phyloP scores from a whole-genome alignment of 306 rosid species.

The Cucumis cinereus region DNA sequence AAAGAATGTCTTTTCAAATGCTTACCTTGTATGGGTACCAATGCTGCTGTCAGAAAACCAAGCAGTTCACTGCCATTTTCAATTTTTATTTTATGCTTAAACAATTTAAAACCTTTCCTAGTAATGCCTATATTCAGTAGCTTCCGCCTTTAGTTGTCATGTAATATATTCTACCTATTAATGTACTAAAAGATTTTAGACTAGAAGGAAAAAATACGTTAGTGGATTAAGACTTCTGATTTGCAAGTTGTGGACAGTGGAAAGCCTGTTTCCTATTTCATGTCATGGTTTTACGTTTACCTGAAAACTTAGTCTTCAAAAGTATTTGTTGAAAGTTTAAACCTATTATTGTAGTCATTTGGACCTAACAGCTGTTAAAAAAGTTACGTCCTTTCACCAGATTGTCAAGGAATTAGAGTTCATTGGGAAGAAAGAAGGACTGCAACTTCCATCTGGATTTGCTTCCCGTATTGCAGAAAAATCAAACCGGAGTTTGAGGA shows the following conservation, averaged over 20 bases:
- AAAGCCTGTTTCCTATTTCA: not conserved
- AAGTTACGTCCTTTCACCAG: constrained; percentile 20
- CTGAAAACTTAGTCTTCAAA: not conserved
- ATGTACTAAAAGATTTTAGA: not conserved
- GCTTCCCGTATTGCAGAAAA: constrained; percentile 68
- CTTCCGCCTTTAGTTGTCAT: not conserved
- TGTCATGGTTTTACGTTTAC: not conserved
- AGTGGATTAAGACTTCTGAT: not conserved
- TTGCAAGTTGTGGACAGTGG: not conserved
- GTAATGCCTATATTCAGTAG: not conserved
- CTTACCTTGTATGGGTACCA: not conserved
- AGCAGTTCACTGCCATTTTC: not conserved
- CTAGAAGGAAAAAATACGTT: not conserved
- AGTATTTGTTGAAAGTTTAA: not conserved
- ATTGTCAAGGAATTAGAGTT: constrained; percentile 57
- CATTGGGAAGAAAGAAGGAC: constrained; percentile 78
- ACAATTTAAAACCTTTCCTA: not conserved
- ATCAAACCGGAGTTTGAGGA: constrained; percentile 71
- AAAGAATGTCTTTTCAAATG: not conserved
- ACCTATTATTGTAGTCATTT: not conserved
- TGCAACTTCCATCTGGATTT: constrained; percentile 68
- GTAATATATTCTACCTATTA: not conserved
- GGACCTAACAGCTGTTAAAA: not conserved
- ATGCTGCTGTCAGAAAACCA: not conserved
- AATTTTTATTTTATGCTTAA: not conserved